Evolutionary conservation across 441 rosid species (phyloP).

Genomic region (Pelargonium exstipulatum): DNA sequence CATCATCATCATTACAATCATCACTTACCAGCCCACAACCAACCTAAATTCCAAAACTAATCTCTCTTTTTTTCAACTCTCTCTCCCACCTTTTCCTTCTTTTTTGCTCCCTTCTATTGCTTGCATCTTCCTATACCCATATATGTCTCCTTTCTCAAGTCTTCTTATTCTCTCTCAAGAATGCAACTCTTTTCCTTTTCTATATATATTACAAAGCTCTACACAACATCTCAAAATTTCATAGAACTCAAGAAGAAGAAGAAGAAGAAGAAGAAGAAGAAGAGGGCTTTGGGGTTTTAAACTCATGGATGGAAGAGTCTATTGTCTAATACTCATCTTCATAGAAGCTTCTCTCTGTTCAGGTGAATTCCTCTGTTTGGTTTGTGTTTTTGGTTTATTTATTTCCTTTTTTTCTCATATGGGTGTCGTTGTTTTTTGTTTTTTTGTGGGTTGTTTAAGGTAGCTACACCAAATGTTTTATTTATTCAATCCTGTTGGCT

Average conservation of each 20-base stretch:
- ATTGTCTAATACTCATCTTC: constrained; percentile 24
- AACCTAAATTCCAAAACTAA: constrained; percentile 36
- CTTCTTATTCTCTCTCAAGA: constrained; percentile 20
- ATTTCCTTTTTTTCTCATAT: not conserved
- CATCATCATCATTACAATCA: constrained; percentile 51
- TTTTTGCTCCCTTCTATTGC: constrained; percentile 27
- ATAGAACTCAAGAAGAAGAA: constrained; percentile 5
- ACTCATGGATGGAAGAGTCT: constrained; percentile 33
- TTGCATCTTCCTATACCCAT: constrained; percentile 19
- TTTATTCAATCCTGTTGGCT: not conserved
- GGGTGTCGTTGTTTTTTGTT: not conserved
- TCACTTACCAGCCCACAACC: constrained; percentile 41
- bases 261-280: constrained; percentile 8
- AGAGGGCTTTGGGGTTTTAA: constrained; percentile 1
- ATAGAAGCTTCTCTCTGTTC: constrained; percentile 29
- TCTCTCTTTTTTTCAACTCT: constrained; percentile 28
- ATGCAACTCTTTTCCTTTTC: constrained; percentile 17
- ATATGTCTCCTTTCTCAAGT: constrained; percentile 17
- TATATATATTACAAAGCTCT: constrained; percentile 25
- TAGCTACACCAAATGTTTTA: no score
- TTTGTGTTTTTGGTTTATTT: not conserved
- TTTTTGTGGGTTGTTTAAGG: not conserved
- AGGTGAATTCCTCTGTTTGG: constrained; percentile 25
- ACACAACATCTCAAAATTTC: constrained; percentile 16
- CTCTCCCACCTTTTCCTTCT: constrained; percentile 29